A percentile compares a stretch with the other conserved stretches of the same genome.
Evolutionary conservation across 768 basidiomycete genomes (phyloP).

Genomic region (Megacollybia marginata): DNA sequence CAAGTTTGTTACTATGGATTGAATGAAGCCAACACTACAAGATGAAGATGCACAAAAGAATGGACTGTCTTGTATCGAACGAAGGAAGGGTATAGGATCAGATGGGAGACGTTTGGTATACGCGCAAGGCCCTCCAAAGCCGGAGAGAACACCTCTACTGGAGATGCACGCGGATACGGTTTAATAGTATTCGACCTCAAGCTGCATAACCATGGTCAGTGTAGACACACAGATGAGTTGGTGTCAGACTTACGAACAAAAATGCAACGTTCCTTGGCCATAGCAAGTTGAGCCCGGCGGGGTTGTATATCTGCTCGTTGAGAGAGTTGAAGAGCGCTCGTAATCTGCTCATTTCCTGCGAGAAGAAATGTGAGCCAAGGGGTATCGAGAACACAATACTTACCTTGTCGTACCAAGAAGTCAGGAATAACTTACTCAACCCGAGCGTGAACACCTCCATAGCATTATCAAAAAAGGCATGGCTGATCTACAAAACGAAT

Average conservation of each 20-base stretch:
- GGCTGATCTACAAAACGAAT: conserved; percentile 8
- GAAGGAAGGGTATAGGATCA: too few species aligned
- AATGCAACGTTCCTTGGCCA: conserved; percentile 84
- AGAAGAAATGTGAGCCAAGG: neutral
- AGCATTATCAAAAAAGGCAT: conserved; percentile 71
- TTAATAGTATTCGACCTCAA: conserved; percentile 93
- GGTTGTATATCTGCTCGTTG: conserved; percentile 75
- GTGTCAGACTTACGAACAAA: conserved; percentile 68
- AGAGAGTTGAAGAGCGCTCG: conserved; percentile 53
- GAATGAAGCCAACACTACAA: too few species aligned
- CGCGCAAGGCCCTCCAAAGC: too few species aligned
- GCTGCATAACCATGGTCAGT: conserved; percentile 31
- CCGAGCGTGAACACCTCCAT: conserved; percentile 78
- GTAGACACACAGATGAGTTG: neutral
- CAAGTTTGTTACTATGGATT: too few species aligned
- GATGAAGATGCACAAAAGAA: too few species aligned
- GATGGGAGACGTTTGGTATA: too few species aligned
- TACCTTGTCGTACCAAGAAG: conserved; percentile 72
- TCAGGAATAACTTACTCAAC: conserved; percentile 58
- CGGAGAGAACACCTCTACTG: too few species aligned
- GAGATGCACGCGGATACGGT: conserved; percentile 17
- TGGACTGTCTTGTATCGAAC: too few species aligned
- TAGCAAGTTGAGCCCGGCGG: conserved; percentile 78
- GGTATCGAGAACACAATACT: conserved; percentile 4
- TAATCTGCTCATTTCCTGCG: conserved; percentile 73